A percentile compares a stretch with the other conserved stretches of the same genome.
These are phyloP conservation scores for Stachybotrys chartarum DNA, from an alignment of 2,329 filamentous ascomycete genomes.

Conservation along the genomic window DNA sequence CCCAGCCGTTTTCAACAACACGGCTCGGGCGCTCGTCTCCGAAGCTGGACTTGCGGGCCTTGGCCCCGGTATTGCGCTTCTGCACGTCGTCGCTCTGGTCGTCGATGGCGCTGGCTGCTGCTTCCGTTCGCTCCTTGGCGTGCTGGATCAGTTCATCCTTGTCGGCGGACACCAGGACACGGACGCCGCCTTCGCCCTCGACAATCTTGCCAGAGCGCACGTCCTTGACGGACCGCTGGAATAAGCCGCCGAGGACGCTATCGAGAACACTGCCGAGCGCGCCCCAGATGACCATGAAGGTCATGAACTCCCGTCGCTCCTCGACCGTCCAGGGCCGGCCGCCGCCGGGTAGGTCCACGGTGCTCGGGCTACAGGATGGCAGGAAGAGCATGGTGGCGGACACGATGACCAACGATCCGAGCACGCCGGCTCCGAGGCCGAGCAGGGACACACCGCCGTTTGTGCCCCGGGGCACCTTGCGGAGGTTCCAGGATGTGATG, in stretches of 20 bases:
- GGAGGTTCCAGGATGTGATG: slow-evolving; percentile 72
- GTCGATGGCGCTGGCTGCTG: slow-evolving; percentile 27
- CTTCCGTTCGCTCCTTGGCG: slow-evolving; percentile 24
- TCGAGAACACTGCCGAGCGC: slow-evolving; percentile 76
- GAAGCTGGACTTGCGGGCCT: slow-evolving; percentile 44
- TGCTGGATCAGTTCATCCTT: slow-evolving; percentile 14
- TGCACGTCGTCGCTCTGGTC: slow-evolving; percentile 28
- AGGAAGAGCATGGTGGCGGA: slow-evolving; percentile 58
- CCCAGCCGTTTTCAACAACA: slow-evolving; percentile 56
- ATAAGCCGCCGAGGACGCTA: slow-evolving; percentile 74
- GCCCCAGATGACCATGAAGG: slow-evolving; percentile 64
- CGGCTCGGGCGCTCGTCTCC: slow-evolving; percentile 52
- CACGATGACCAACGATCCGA: slow-evolving; percentile 67
- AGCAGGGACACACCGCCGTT: slow-evolving; percentile 82
- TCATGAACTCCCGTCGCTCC: slow-evolving; percentile 40
- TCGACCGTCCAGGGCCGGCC: slow-evolving; percentile 40
- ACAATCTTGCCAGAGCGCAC: slow-evolving; percentile 78
- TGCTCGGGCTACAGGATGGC: slow-evolving; percentile 55
- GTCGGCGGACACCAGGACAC: slow-evolving; percentile 41
- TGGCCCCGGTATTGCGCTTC: slow-evolving; percentile 42
- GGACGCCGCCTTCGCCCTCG: slow-evolving; percentile 70
- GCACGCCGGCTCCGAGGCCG: slow-evolving; percentile 65
- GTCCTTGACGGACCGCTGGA: slow-evolving; percentile 84
- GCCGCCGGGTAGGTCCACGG: slow-evolving; percentile 29
- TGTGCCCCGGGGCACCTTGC: slow-evolving; percentile 79